Conservation (phyloP, 176 grass and related monocot genomes). For the Phyllostachys edulis region DNA sequence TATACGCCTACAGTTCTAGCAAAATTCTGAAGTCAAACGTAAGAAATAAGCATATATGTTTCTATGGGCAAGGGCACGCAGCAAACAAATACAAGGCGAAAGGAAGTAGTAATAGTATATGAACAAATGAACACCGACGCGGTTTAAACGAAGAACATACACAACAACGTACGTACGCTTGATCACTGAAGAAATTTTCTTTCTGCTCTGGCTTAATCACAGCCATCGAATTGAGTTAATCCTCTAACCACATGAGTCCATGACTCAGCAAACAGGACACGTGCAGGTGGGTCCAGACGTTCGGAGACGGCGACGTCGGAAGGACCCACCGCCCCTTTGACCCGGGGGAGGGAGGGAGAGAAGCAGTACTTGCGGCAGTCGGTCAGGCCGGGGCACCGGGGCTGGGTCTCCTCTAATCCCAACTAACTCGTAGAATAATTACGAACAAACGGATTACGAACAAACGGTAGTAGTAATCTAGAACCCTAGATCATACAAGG, state of each 20-base stretch:
- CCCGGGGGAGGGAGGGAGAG: conserved; percentile 36
- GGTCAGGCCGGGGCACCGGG: conserved; percentile 47
- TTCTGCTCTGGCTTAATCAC: neutral
- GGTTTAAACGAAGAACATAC: neutral
- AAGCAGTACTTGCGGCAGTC: conserved; percentile 11
- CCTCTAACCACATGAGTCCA: neutral
- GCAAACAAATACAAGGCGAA: neutral
- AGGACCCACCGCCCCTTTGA: conserved; percentile 50
- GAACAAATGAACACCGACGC: neutral
- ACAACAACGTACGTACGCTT: neutral
- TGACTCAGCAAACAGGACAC: conserved; percentile 19
- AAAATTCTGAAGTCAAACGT: neutral
- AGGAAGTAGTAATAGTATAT: neutral
- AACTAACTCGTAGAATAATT: conserved; percentile 42
- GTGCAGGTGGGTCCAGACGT: conserved; percentile 31
- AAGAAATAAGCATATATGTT: neutral
- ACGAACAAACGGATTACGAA: neutral
- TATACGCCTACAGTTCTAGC: neutral
- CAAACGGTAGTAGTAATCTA: neutral
- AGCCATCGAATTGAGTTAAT: neutral
- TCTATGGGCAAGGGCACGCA: neutral
- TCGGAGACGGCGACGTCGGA: conserved; percentile 39
- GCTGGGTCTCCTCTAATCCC: conserved; percentile 65
- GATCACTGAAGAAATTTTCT: neutral
- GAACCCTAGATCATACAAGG: neutral